Conservation (phyloP, 495 filamentous ascomycete species). For the Podospora bellae-mahoneyi region DNA sequence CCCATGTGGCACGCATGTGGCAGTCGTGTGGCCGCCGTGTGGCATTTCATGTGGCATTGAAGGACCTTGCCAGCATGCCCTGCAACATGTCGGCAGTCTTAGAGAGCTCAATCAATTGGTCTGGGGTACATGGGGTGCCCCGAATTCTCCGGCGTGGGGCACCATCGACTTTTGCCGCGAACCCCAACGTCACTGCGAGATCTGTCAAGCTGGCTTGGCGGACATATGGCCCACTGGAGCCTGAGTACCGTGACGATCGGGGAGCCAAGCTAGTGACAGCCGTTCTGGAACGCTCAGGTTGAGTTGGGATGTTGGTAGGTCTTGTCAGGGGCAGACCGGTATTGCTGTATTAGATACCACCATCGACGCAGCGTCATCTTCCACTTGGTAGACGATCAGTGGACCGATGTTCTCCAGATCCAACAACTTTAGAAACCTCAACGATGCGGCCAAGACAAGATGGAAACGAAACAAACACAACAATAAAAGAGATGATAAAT, state of each 20-base stretch:
- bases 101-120: constrained; percentile 7
- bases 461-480: background rate
- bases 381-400: background rate
- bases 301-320: background rate
- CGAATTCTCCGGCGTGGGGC: constrained; percentile 15
- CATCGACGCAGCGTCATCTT: background rate
- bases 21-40: background rate
- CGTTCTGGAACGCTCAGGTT: background rate
- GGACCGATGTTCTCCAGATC: no score
- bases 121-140: constrained; percentile 11
- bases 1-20: background rate
- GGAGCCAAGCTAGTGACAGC: background rate
- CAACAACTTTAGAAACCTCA: background rate
- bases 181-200: constrained; percentile 8
- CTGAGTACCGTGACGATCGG: background rate
- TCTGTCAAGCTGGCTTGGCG: constrained; percentile 5
- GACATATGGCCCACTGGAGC: background rate
- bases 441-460: background rate
- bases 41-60: constrained; percentile 5
- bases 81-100: constrained; percentile 18
- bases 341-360: background rate
- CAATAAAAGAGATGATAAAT: constrained; percentile 8
- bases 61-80: constrained; percentile 8
- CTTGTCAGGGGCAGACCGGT: background rate
- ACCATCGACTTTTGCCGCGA: constrained; percentile 22